phyloP scores from a whole-genome alignment of 306 rosid genomes.

The Clitoria ternatea region DNA sequence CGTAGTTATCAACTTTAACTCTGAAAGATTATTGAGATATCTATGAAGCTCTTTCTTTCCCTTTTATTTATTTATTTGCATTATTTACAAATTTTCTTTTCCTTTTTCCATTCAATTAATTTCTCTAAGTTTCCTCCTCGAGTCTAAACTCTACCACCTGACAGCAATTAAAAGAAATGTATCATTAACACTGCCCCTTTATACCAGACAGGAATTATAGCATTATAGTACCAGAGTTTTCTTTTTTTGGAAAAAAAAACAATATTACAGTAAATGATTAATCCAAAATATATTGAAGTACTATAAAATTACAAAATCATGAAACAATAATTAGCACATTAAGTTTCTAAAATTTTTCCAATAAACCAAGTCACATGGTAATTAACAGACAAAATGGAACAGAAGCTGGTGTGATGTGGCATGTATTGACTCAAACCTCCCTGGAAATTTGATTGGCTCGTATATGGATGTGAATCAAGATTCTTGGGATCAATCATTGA shows the following conservation, averaged over 20 bases:
- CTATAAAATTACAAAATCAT: not conserved
- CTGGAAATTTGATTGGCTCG: not conserved
- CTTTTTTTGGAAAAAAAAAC: not conserved
- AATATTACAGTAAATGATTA: not conserved
- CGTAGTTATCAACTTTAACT: no score
- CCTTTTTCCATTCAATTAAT: no score
- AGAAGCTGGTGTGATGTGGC: not conserved
- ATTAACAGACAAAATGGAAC: not conserved
- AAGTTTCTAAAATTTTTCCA: not conserved
- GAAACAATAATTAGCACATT: not conserved
- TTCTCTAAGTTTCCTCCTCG: no score
- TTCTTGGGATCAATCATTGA: constrained; percentile 10
- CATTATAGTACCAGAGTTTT: no score
- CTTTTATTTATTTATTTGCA: no score
- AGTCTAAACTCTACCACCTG: no score
- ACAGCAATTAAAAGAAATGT: no score
- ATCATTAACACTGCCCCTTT: no score
- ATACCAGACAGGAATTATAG: no score
- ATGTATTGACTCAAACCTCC: not conserved
- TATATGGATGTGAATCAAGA: not conserved
- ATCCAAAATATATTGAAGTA: not conserved
- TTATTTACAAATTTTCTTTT: no score
- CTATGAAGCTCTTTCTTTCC: no score
- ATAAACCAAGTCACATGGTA: not conserved
- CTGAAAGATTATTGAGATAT: no score